Evolutionary conservation across 2,329 filamentous ascomycete genomes (phyloP).

Genomic region (Endothia cerciana): DNA sequence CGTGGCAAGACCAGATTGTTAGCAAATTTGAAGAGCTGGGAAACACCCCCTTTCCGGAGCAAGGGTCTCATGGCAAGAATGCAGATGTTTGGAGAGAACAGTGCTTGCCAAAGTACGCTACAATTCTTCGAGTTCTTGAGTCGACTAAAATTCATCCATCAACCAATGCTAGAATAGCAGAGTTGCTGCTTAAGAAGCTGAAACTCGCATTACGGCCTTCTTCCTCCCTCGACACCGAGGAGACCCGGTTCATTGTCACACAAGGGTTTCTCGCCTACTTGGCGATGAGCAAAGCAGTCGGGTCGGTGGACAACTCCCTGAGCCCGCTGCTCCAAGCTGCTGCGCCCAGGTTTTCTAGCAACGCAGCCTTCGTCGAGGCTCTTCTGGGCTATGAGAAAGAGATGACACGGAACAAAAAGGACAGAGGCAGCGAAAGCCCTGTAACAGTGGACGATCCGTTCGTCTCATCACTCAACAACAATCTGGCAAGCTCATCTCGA

Average conservation of each 20-base stretch:
- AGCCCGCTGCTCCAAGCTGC: conserved; percentile 68
- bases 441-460: conserved; percentile 64
- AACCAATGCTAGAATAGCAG: conserved; percentile 67
- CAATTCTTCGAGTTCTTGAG: conserved; percentile 66
- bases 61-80: conserved; percentile 64
- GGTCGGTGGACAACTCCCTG: conserved; percentile 61
- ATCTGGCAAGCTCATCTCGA: conserved; percentile 76
- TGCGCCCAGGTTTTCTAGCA: conserved; percentile 67
- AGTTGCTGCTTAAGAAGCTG: conserved; percentile 67
- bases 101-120: conserved; percentile 70
- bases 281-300: conserved; percentile 63
- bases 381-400: conserved; percentile 59
- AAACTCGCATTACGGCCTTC: conserved; percentile 67
- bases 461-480: conserved; percentile 67
- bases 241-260: conserved; percentile 74
- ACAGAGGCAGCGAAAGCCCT: conserved; percentile 44
- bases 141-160: conserved; percentile 67
- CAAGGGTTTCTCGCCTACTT: conserved; percentile 76
- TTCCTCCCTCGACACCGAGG: conserved; percentile 60
- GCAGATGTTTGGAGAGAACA: conserved; percentile 64
- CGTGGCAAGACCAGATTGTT: conserved; percentile 75
- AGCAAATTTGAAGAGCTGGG: conserved; percentile 70
- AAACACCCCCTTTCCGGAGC: conserved; percentile 66
- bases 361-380: conserved; percentile 68
- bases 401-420: conserved; percentile 33